Evolutionary conservation across 73 alveolate species (phyloP), one percentile per base, ranked within the genome.

Genomic region (Paramecium sonneborni): DNA sequence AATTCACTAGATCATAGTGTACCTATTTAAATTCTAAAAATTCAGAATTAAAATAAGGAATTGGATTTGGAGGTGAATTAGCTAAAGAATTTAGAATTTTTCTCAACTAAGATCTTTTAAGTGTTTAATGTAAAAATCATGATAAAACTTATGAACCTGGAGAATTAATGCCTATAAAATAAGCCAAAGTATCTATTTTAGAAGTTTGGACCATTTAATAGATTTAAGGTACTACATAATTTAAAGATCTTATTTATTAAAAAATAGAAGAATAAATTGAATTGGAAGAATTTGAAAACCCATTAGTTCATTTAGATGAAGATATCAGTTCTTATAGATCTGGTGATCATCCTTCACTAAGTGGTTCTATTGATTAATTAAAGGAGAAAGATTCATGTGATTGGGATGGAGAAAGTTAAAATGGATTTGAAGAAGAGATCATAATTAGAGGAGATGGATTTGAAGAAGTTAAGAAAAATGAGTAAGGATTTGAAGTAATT

Each of bases 241-340:
- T 79, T 18, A 79, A 79, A 44, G 90, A 74, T 44, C 14, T 79
- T 3, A 39, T 79, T 2, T 20, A 79, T 38, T 15, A 79, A 43
- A 30, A 79, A 46, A 30, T 30, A 6, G 90, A 79, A 11, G 90
- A 79, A 43, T 23, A 46, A 43, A 43, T 79, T 43, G 69, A 79
- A 43, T 1, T 79, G 0, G 90, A 43, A 44, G 90, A 79, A 24
- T 39, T 46, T n/a, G 44, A 79, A 23, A 18, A 79, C 4, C 76
- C 90, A 39, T 43, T 38, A 21, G 41, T 79, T 24, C 69, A 79
- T 43, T 79, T 79, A 79, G 90, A 79, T 43, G 90, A 79, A 46
- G 90, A 79, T 79, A 79, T 79, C 8, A 79, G 90, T 79, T 79
- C 90, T 2, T 79, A 79, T 79, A 21, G 74, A 79, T 79, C 90